Evolutionary conservation across 768 basidiomycete species (phyloP).

Genomic region (Cystobasidium onofrii): DNA sequence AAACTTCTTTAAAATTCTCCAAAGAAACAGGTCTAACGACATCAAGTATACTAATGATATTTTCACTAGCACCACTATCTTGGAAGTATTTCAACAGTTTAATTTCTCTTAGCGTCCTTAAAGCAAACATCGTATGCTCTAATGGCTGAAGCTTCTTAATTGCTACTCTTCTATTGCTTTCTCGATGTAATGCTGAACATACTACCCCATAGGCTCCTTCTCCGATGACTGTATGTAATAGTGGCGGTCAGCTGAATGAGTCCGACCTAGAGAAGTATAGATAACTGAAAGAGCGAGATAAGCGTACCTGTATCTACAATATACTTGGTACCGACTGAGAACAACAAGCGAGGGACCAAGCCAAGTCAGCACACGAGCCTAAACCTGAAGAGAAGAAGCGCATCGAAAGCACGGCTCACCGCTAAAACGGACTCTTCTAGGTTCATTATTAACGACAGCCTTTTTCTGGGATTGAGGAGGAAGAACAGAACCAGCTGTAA

Average conservation of each 20-base stretch:
- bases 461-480: background rate
- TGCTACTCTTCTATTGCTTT: conserved; percentile 75
- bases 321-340: conserved; percentile 21
- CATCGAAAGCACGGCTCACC: background rate
- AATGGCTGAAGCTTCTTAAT: conserved; percentile 95
- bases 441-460: background rate
- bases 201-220: conserved; percentile 95
- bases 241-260: background rate
- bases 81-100: conserved; percentile 72
- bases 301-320: background rate
- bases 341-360: background rate
- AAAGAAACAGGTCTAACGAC: conserved; percentile 72
- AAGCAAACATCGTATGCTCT: conserved; percentile 55
- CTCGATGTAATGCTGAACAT: conserved; percentile 48
- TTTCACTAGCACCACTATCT: conserved; percentile 44
- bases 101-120: conserved; percentile 75
- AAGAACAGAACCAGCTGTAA: background rate
- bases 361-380: background rate
- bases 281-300: background rate
- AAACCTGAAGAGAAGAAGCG: background rate
- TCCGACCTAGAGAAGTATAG: background rate
- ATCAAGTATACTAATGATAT: conserved; percentile 88
- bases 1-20: conserved; percentile 71
- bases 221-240: conserved; percentile 44
- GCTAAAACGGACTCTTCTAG: background rate